These are phyloP conservation scores for Vachellia pachyceras DNA, from an alignment of 306 rosid genomes.

Conservation along the genomic window DNA sequence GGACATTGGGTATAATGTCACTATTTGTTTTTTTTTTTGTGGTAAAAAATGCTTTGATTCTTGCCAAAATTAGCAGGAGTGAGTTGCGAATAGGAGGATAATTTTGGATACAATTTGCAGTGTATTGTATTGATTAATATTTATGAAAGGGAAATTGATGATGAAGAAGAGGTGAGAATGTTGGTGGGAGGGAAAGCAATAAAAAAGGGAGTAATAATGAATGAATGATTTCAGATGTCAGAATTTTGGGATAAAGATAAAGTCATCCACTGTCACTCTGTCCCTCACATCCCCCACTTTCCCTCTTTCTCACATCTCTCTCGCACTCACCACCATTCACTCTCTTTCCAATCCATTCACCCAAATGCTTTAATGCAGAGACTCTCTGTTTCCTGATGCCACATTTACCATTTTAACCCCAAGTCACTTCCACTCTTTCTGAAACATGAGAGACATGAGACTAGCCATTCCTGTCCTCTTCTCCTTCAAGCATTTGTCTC, in stretches of 20 bases:
- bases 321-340: not conserved
- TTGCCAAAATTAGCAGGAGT: too few species aligned
- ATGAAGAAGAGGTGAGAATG: too few species aligned
- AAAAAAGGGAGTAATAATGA: slow-evolving; percentile 57
- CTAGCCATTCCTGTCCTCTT: too few species aligned
- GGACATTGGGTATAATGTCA: too few species aligned
- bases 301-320: not conserved
- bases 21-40: too few species aligned
- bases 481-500: too few species aligned
- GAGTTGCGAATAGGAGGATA: too few species aligned
- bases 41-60: too few species aligned
- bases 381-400: not conserved
- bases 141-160: too few species aligned
- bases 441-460: too few species aligned
- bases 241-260: slow-evolving; percentile 40
- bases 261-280: slow-evolving; percentile 27
- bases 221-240: slow-evolving; percentile 55
- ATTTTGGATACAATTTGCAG: too few species aligned
- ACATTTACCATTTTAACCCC: not conserved
- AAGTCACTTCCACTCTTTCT: not conserved
- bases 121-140: too few species aligned
- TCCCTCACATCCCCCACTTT: not conserved
- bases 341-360: not conserved
- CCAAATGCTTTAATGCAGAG: not conserved
- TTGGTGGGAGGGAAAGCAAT: not conserved